Conservation (phyloP, 129 eudicot species). For the Escallonia rubra region DNA sequence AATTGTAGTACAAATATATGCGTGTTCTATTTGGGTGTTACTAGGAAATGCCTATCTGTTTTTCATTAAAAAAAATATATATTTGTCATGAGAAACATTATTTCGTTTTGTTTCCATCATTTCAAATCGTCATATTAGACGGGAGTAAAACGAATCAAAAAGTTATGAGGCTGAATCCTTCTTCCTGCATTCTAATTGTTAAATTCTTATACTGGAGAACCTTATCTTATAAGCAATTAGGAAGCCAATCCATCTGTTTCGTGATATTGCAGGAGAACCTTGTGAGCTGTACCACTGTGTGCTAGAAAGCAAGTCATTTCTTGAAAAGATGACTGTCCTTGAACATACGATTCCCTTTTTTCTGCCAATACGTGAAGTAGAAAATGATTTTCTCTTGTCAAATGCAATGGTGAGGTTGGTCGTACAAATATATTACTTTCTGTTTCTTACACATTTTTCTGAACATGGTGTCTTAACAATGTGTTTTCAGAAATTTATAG, state of each 20-base stretch:
- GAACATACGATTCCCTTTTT: neutral
- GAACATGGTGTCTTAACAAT: neutral
- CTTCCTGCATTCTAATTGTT: neutral
- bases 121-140: too few relatives aligned
- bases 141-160: too few relatives aligned
- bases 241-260: neutral
- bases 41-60: too few relatives aligned
- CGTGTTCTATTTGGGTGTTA: too few relatives aligned
- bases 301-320: slow-evolving; percentile 97
- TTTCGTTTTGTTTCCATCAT: too few relatives aligned
- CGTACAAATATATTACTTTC: neutral
- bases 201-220: neutral
- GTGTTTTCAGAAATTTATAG: slow-evolving; percentile 28
- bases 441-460: neutral
- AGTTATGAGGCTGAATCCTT: too few relatives aligned
- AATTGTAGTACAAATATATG: too few relatives aligned
- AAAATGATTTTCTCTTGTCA: too few relatives aligned
- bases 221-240: neutral
- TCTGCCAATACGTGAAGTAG: neutral
- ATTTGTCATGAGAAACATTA: too few relatives aligned
- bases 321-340: slow-evolving; percentile 28
- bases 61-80: too few relatives aligned
- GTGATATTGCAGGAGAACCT: slow-evolving; percentile 61
- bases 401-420: slow-evolving; percentile 23
- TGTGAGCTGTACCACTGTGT: slow-evolving; percentile 91